phyloP scores from a whole-genome alignment of 139 green algal genomes.

The Axilococcus clingmanii region DNA sequence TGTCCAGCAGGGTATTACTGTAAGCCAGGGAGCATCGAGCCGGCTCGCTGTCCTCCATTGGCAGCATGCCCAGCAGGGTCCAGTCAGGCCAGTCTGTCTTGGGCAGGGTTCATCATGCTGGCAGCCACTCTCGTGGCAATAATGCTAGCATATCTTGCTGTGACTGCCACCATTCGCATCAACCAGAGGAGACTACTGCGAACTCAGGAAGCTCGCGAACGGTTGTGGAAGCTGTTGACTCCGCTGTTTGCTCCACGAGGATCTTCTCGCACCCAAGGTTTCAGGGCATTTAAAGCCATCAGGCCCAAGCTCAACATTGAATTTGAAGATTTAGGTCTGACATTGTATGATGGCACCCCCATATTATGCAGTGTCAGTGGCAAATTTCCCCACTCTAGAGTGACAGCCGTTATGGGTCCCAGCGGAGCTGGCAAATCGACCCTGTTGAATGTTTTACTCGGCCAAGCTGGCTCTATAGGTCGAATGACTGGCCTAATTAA shows the following conservation, averaged over 20 bases:
- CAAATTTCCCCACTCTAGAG: slow-evolving; percentile 27
- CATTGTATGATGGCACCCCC: slow-evolving; percentile 20
- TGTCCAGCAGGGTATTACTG: slow-evolving; percentile 36
- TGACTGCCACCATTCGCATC: neutral
- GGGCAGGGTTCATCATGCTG: slow-evolving; percentile 22
- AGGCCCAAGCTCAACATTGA: slow-evolving; percentile 25
- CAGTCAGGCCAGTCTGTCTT: slow-evolving; percentile 8
- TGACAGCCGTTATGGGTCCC: slow-evolving; percentile 36
- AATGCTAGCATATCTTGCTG: slow-evolving; percentile 1
- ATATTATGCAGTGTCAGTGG: slow-evolving; percentile 19
- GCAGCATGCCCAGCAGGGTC: slow-evolving; percentile 27
- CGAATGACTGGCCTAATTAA: slow-evolving; percentile 15
- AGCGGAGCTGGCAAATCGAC: slow-evolving; percentile 39
- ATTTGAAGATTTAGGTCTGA: slow-evolving; percentile 26
- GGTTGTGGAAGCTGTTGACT: slow-evolving; percentile 18
- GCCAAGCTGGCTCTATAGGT: slow-evolving; percentile 16
- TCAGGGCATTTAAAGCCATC: slow-evolving; percentile 27
- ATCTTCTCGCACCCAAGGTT: slow-evolving; percentile 10
- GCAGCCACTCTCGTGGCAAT: slow-evolving; percentile 8
- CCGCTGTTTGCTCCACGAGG: slow-evolving; percentile 13
- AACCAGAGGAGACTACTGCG: slow-evolving; percentile 1
- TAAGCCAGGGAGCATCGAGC: slow-evolving; percentile 15
- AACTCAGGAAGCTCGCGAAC: slow-evolving; percentile 20
- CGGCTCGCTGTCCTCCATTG: slow-evolving; percentile 26
- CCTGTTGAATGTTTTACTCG: slow-evolving; percentile 33